Evolutionary conservation across 148 eudicot genomes (phyloP).

Genomic region (Simmondsia chinensis): DNA sequence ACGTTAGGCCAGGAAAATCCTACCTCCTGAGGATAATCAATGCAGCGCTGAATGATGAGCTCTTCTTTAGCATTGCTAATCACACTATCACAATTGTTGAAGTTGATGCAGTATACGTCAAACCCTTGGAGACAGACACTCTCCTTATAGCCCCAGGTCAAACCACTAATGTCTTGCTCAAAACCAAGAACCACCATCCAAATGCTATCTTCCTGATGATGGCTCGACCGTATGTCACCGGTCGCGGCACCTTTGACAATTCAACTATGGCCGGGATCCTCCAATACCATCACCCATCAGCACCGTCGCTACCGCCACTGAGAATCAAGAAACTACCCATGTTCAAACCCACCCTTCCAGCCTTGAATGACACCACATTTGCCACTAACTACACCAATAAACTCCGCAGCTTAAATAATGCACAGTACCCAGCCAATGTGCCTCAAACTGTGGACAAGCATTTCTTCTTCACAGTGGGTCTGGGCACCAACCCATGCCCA

Average conservation of each 20-base stretch:
- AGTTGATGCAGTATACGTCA: conserved; percentile 39
- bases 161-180: conserved; percentile 36
- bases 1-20: conserved; percentile 35
- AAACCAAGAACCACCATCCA: conserved; percentile 23
- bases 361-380: conserved; percentile 24
- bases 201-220: conserved; percentile 32
- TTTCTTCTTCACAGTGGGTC: conserved; percentile 40
- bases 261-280: conserved; percentile 43
- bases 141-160: conserved; percentile 45
- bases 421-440: conserved; percentile 34
- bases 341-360: conserved; percentile 26
- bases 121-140: conserved; percentile 33
- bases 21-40: conserved; percentile 40
- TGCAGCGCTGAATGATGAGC: conserved; percentile 51
- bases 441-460: conserved; percentile 26
- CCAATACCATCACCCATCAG: conserved; percentile 15
- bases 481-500: conserved; percentile 32
- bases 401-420: conserved; percentile 28
- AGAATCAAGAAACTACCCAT: conserved; percentile 17
- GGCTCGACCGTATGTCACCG: conserved; percentile 38
- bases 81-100: conserved; percentile 45
- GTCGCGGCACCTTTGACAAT: conserved; percentile 38
- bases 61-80: conserved; percentile 45
- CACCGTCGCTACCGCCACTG: not conserved
- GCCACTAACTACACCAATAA: conserved; percentile 27